Evolutionary conservation across 1,284 basidiomycete genomes (phyloP), one percentile per base, ranked within the genome.

Genomic region (Pseudozyma hubeiensis): DNA sequence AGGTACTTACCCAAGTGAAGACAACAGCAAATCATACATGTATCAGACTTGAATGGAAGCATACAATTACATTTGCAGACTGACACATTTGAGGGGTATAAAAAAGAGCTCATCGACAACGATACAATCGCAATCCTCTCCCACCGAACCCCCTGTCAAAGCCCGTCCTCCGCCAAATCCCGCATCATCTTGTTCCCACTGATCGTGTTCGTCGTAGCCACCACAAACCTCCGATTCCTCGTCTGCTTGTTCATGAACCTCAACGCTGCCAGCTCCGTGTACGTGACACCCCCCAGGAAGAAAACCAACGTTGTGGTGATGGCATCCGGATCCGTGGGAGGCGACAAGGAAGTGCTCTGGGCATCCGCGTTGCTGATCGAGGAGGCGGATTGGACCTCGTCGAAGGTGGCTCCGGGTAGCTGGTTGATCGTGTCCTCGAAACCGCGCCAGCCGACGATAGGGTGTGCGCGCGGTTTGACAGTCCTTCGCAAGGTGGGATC

Each of bases 201-300:
- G 45, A 81, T 68, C n/a, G 70, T 75, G 35, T 74, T 75, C 8
- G 80, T 82, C 17, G 80, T 81, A 4, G 79, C 79, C 4, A 77
- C 58, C 31, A 83, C 53, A 35, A 79, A 83, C 3, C 81, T 41
- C 13, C 81, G 56, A 34, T 76, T 77, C 9, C 68, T 63, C 16
- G 78, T 81, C 51, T 81, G 76, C 77, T 90, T 88, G 64, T 89
- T 89, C 84, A 96, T 91, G 91, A 93, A 97, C 80, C 97, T 88
- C 75, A 99, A 84, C 9, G 96, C 95, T 19, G 95, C 91, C 57
- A 99, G 92, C 86, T 99, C 97, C 7, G 96, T 95, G 80, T 93
- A 97, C 7, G 97, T 99, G 84, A 95, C 95, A 4, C 97, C 97
- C 37, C 97, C 97, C n/a, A 99, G 86, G 89, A 98, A 98, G 86